Percentiles rank a stretch among this genome's conserved stretches.
Conservation (phyloP, 768 basidiomycete genomes). For the Russula sp. region DNA sequence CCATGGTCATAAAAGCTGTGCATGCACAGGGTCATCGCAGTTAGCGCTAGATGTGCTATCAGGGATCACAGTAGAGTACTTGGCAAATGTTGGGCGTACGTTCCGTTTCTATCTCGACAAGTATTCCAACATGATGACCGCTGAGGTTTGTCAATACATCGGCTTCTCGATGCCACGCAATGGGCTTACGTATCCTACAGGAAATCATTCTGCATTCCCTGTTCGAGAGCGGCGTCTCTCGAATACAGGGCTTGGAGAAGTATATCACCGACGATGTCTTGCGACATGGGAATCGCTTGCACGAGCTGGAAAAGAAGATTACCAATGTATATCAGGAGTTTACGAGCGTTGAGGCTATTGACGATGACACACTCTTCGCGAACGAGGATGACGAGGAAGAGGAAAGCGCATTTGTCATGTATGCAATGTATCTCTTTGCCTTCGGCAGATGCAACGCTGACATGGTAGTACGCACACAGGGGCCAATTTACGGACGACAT, state of each 20-base stretch:
- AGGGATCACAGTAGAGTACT: constrained; percentile 70
- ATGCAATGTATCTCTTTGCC: constrained; percentile 23
- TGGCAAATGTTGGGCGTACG: constrained; percentile 80
- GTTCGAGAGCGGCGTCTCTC: constrained; percentile 80
- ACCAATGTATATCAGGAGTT: constrained; percentile 71
- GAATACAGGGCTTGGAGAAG: constrained; percentile 70
- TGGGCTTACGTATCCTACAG: constrained; percentile 34
- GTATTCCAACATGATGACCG: constrained; percentile 68
- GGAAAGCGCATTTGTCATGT: constrained; percentile 61
- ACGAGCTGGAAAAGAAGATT: constrained; percentile 82
- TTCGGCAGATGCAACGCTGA: constrained; percentile 3
- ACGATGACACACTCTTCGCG: constrained; percentile 55
- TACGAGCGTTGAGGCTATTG: constrained; percentile 42
- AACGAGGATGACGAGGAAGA: constrained; percentile 52
- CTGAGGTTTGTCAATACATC: constrained; percentile 54
- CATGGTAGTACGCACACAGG: constrained; percentile 30
- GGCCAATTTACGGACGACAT: constrained; percentile 84
- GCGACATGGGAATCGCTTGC: constrained; percentile 67
- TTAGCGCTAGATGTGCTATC: constrained; percentile 70
- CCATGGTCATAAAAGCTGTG: neutral
- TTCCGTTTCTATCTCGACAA: constrained; percentile 78
- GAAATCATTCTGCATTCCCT: constrained; percentile 91
- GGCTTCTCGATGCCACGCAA: neutral
- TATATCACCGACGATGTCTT: constrained; percentile 88
- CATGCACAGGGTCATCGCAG: constrained; percentile 56